Evolutionary conservation across 352 stramenopile genomes (phyloP).

Genomic region (Blastocystis sp.): DNA sequence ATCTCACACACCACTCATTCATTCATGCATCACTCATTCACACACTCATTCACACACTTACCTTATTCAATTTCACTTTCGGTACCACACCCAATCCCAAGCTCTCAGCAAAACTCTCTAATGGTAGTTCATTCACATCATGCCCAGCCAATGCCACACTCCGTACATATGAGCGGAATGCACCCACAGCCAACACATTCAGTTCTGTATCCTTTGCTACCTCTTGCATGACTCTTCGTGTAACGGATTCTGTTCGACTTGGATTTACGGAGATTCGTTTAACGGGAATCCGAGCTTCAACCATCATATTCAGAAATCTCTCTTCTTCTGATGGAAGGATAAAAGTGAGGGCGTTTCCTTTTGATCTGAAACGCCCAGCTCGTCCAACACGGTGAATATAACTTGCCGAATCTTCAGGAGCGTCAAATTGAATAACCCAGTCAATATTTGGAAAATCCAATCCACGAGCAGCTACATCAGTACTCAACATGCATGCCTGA

Average conservation of each 20-base stretch:
- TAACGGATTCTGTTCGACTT: constrained; percentile 83
- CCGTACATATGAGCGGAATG: constrained; percentile 93
- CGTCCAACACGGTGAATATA: constrained; percentile 96
- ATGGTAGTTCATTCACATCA: constrained; percentile 76
- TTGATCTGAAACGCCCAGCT: constrained; percentile 79
- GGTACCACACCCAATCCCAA: constrained; percentile 85
- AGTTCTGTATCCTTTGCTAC: constrained; percentile 79
- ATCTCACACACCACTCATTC: no score
- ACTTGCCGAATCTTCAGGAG: constrained; percentile 87
- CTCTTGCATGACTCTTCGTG: constrained; percentile 81
- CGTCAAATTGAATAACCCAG: constrained; percentile 94
- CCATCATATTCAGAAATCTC: constrained; percentile 76
- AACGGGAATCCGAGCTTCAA: constrained; percentile 85
- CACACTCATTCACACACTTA: background rate
- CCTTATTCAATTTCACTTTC: constrained; percentile 75
- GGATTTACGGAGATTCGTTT: constrained; percentile 92
- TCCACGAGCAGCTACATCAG: constrained; percentile 90
- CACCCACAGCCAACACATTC: constrained; percentile 87
- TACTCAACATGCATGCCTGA: constrained; percentile 86
- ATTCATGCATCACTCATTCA: no score
- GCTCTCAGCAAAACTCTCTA: constrained; percentile 81
- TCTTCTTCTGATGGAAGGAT: constrained; percentile 81
- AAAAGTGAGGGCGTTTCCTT: constrained; percentile 83
- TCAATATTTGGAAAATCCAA: constrained; percentile 96
- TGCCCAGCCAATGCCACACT: constrained; percentile 92